Base-by-base conservation (phyloP, 768 basidiomycete genomes). In the Auriculariales sp. region DNA sequence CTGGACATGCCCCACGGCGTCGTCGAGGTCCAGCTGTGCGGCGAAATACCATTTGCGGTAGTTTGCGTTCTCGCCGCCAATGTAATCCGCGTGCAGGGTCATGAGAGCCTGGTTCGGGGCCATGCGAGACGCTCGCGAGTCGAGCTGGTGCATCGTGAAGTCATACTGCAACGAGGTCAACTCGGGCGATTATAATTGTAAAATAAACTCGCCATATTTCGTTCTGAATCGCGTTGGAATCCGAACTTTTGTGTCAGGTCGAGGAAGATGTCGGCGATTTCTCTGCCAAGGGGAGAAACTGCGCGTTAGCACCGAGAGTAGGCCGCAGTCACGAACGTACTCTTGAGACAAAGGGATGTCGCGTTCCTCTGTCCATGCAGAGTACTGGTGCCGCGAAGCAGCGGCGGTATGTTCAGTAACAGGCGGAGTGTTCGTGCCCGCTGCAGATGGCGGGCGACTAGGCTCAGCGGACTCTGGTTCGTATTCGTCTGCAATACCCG, bases 31-130 rank as follows among this genome's bases (percentile, higher is more conserved):
- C 64, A 99, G 85, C 63, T 99, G 95, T 11, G 94, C 92, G 31
- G 95, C 95, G 64, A 98, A 99, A 64, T 99, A 99, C 95, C 95
- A 98, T 67, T 98, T 97, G 64, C 95, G 86, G 66, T 98, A 98
- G 71, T 98, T 98, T 57, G 95, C 95, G 61, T 98, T 87, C 61
- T 91, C 88, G 42, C 95, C 95, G 50, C 95, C 95, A 53, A 99
- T 97, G 66, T 98, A 99, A 66, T 99, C 94, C 48, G 94, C 94
- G 62, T 99, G 95, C 22, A 99, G 75, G 31, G 95, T 98, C 54
- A 95, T 74, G 42, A 99, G 77, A 2, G 95, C 95, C 60, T 97
- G 93, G 62, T 86, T 86, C 10, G 95, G 92, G 6, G 87, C 79
- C 94, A 98, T 98, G 54, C 95, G 84, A 19, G 93, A 97, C n/a